Evolutionary conservation across 148 eudicot genomes (phyloP).

Genomic region (Vaccinium myrtillus): DNA sequence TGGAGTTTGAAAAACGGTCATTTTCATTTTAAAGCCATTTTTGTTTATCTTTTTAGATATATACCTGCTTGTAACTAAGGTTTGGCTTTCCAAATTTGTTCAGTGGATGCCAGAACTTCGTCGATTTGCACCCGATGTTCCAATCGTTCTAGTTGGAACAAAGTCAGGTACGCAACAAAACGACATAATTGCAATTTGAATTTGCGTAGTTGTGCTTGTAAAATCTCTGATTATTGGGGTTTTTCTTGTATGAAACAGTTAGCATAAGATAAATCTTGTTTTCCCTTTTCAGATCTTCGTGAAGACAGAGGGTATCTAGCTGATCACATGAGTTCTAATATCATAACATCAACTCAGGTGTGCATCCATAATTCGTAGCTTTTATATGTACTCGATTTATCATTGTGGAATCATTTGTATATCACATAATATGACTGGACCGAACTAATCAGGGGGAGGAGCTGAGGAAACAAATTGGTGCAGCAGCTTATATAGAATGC

Average conservation of each 20-base stretch:
- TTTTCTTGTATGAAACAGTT: too few species aligned
- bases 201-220: not conserved
- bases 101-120: conserved; percentile 99
- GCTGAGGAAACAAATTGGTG: conserved; percentile 94
- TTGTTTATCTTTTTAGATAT: not conserved
- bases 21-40: not conserved
- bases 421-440: not conserved
- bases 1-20: not conserved
- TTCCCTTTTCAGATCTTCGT: conserved; percentile 61
- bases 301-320: conserved; percentile 71
- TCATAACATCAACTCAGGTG: conserved; percentile 83
- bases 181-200: conserved; percentile 8
- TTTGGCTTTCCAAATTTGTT: conserved; percentile 16
- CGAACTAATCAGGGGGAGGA: conserved; percentile 74
- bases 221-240: not conserved
- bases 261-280: not conserved
- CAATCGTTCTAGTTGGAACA: conserved; percentile 96
- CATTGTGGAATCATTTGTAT: not conserved
- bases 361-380: not conserved
- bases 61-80: not conserved
- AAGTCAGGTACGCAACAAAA: conserved; percentile 61
- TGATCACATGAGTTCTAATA: conserved; percentile 69
- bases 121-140: conserved; percentile 91
- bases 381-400: not conserved
- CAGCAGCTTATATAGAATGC: conserved; percentile 94